phyloP scores from a whole-genome alignment of 768 basidiomycete species.

The Boletus huronensis region DNA sequence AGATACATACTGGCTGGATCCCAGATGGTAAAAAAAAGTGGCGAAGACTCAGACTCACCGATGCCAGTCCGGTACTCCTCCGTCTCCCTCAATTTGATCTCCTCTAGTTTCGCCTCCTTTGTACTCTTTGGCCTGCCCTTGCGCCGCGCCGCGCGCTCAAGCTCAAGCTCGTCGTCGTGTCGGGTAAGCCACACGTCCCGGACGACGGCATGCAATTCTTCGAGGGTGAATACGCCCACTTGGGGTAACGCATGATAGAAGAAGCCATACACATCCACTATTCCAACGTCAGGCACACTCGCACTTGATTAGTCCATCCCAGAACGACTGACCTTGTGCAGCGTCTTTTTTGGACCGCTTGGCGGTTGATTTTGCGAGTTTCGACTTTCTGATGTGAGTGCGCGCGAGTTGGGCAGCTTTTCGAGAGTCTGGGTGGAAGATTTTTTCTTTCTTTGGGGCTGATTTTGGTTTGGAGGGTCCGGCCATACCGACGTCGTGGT shows the following conservation, averaged over 20 bases:
- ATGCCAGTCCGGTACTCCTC: constrained; percentile 80
- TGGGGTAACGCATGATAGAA: constrained; percentile 71
- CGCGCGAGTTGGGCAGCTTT: constrained; percentile 77
- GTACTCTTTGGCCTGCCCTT: constrained; percentile 74
- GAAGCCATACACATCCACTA: constrained; percentile 72
- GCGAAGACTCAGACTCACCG: constrained; percentile 45
- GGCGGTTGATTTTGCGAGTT: constrained; percentile 52
- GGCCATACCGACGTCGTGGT: not conserved
- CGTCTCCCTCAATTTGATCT: constrained; percentile 59
- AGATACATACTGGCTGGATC: not conserved
- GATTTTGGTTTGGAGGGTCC: constrained; percentile 17
- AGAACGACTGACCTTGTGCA: constrained; percentile 43
- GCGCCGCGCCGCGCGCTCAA: constrained; percentile 56
- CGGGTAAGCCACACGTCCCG: constrained; percentile 71
- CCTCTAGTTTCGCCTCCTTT: constrained; percentile 66
- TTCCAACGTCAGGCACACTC: not conserved
- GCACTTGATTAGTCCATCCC: too few relatives aligned
- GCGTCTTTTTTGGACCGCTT: constrained; percentile 58
- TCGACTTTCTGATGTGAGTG: constrained; percentile 63
- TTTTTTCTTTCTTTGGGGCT: constrained; percentile 63
- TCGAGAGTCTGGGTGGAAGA: constrained; percentile 79
- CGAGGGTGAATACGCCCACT: constrained; percentile 51
- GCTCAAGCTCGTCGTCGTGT: constrained; percentile 60
- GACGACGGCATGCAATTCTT: constrained; percentile 63
- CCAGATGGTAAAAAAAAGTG: not conserved